Percentiles rank a stretch among this genome's conserved stretches.
These are phyloP conservation scores for Beauveria scarabaeidicola DNA, from an alignment of 2,329 filamentous ascomycete species.

Conservation along the genomic window DNA sequence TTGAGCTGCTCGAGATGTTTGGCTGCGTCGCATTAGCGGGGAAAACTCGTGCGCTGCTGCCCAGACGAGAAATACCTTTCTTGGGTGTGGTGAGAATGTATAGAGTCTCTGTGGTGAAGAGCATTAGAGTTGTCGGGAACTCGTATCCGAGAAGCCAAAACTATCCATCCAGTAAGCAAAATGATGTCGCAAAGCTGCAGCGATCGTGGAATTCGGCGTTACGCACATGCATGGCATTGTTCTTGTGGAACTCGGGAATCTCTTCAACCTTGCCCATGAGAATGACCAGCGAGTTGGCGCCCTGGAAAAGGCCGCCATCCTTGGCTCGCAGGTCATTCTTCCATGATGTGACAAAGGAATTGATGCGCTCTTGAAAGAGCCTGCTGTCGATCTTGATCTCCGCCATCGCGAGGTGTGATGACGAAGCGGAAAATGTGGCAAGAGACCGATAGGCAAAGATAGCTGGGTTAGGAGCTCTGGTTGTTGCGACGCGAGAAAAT, in stretches of 20 bases:
- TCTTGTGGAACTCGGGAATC: constrained; percentile 81
- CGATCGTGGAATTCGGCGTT: constrained; percentile 1
- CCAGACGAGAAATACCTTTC: constrained; percentile 58
- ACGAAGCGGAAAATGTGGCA: constrained; percentile 17
- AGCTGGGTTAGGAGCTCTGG: constrained; percentile 19
- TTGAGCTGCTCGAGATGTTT: constrained; percentile 90
- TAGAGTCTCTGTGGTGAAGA: constrained; percentile 79
- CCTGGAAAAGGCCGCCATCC: constrained; percentile 73
- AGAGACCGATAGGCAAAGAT: constrained; percentile 18
- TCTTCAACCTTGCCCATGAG: constrained; percentile 95
- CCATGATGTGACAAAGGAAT: constrained; percentile 82
- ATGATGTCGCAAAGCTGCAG: not conserved
- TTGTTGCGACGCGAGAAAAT: constrained; percentile 30
- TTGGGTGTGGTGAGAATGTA: constrained; percentile 95
- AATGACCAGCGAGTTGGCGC: constrained; percentile 77
- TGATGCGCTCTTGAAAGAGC: constrained; percentile 87
- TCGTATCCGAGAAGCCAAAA: constrained; percentile 99
- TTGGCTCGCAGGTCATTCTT: constrained; percentile 89
- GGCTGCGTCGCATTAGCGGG: constrained; percentile 45
- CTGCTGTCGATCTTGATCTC: constrained; percentile 95
- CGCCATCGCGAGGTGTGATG: constrained; percentile 44
- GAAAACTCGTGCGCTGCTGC: constrained; percentile 4
- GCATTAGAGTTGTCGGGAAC: constrained; percentile 90
- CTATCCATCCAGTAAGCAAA: constrained; percentile 36
- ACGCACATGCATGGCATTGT: constrained; percentile 71